Base-by-base conservation (phyloP, 2,329 filamentous ascomycete genomes). In the Aspergillus proliferans region DNA sequence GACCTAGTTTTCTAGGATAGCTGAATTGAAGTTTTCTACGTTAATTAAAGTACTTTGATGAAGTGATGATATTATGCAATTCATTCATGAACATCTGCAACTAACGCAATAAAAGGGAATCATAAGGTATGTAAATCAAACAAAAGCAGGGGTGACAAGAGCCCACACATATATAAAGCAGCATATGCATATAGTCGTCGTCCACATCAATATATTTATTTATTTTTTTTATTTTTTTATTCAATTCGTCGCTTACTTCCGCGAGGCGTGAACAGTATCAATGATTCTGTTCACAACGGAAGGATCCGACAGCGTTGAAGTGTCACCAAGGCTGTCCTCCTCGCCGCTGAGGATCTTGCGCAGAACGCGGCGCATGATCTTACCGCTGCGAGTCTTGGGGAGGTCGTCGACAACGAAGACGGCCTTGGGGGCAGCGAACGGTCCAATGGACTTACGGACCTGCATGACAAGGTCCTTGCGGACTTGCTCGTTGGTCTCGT, bases 291-390 rank as follows among this genome's bases (percentile, higher is more conserved):
- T 83, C 22, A 98, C 92, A 21, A 97, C 85, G 52, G 77, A 82
- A 43, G 93, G 93, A 69, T 98, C 91, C 52, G 89, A 93, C 46
- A 97, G 81, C 85, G 93, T 97, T 18, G 87, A 88, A 33, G 80
- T 94, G 66, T 98, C 93, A 61, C 93, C 93, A 47, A 98, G 78
- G 73, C 95, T 91, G 70, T 98, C 93, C 73, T 96, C 92, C 77
- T 98, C 93, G 33, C 92, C 92, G 14, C 91, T 91, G 59, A 98
- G 74, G 65, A 98, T 95, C 88, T 98, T 98, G 63, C 93, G 82
- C 76, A 98, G 74, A 66, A 98, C 95, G 56, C 93, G 85, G 55
- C 93, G 83, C 93, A 98, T 98, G 66, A 98, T 98, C 86, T 98
- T 98, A 58, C 93, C 93, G 60, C 88, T 95, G 60, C 93, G 82